Evolutionary conservation across 257 asterid genomes (phyloP), one percentile per base, ranked within the genome.

Genomic region (Hygrophila difformis): DNA sequence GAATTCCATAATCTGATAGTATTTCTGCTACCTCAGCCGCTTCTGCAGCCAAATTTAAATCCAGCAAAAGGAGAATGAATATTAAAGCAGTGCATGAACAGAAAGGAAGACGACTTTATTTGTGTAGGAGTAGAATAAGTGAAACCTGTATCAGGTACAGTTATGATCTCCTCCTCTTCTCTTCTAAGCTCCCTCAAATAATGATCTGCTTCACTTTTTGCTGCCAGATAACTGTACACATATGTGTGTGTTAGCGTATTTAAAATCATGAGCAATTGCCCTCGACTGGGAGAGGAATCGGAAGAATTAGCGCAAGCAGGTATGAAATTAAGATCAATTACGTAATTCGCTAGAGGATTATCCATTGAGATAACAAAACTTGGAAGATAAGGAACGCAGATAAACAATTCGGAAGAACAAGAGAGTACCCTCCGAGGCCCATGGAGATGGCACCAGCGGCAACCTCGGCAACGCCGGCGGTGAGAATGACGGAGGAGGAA

Each of bases 361-460:
- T n/a, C n/a, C n/a, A n/a, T n/a, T n/a, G n/a, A n/a, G n/a, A n/a
- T n/a, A n/a, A n/a, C n/a, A n/a, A n/a, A n/a, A n/a, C n/a, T n/a
- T n/a, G n/a, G n/a, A n/a, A n/a, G n/a, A n/a, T n/a, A n/a, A n/a
- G n/a, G n/a, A n/a, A n/a, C n/a, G n/a, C n/a, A n/a, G n/a, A n/a
- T n/a, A n/a, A n/a, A n/a, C n/a, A n/a, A n/a, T n/a, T n/a, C n/a
- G n/a, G n/a, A n/a, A n/a, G n/a, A n/a, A n/a, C n/a, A n/a, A 5
- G 31, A 3, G 31, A 5, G 31, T 70, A 89, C 98, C 96, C 98
- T 63, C 98, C 98, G 29, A 89, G 98, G 14, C 98, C 98, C 98
- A 89, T 89, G 67, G 98, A 85, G 47, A 89, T 85, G 57, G 94
- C 96, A 10, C 98, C 96, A 15, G 98, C 98, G 29, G 94, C 94